Evolutionary conservation across 2,329 filamentous ascomycete genomes (phyloP), one percentile per base, ranked within the genome.

Genomic region (Colletotrichum spaethianum): DNA sequence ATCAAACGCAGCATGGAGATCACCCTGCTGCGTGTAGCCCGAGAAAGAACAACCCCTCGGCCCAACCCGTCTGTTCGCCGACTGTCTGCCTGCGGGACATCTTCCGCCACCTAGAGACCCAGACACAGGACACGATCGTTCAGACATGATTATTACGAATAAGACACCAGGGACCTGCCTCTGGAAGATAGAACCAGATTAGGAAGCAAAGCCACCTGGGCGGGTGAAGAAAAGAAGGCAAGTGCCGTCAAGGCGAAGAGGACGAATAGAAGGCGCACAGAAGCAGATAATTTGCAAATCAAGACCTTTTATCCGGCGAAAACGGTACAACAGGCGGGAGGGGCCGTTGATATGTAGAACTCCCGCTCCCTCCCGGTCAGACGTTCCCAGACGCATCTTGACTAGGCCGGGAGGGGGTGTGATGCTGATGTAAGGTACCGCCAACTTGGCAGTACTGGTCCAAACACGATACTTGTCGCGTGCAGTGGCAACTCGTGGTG

Each of bases 1-100:
- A 76, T 82, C 79, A 68, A 84, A 85, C 11, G 77, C 79, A 31
- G 79, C 75, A 67, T 78, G 76, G 14, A 79, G 65, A 57, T 80
- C 79, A 36, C 78, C 77, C 33, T 70, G 74, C 38, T 79, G 79
- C 20, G 77, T 72, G 59, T 78, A 80, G 20, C 77, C 79, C 11
- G 78, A 77, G 64, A 81, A 81, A 31, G 79, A 78, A 71, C 80
- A 81, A 46, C 79, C 80, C 66, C 79, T 71, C 3, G 79, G 79
- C 9, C 80, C 79, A 36, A 70, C 63, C 18, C 77, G 73, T 50
- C 62, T 61, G 44, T 60, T 73, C 42, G 60, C 65, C 16, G 57
- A 52, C 28, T 64, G 74, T 5, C 62, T 56, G 0, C 23, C 69
- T 44, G 52, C 74, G 20, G 78, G 77, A 46, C 79, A 80, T 46